These are phyloP conservation scores for Nakaseomyces sp. DNA, from an alignment of 1,139 yeast species.

Conservation along the genomic window DNA sequence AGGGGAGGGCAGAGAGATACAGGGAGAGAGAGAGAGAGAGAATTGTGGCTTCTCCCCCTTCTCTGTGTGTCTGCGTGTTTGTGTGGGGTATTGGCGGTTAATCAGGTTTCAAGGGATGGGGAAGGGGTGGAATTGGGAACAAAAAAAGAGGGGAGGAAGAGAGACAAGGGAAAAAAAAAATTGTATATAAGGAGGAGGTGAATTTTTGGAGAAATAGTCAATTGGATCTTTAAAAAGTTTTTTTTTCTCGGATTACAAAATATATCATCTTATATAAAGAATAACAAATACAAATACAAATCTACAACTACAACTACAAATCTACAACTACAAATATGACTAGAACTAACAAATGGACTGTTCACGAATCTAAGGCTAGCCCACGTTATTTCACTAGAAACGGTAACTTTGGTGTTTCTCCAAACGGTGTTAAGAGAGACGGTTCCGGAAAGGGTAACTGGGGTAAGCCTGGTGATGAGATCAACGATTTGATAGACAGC, in stretches of 20 bases:
- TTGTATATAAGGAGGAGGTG: too few relatives aligned
- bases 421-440: slow-evolving; percentile 68
- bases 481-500: slow-evolving; percentile 39
- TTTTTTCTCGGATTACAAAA: not conserved
- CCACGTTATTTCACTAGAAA: slow-evolving; percentile 71
- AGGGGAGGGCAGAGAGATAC: too few relatives aligned
- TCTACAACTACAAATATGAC: slow-evolving; percentile 39
- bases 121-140: not conserved
- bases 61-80: too few relatives aligned
- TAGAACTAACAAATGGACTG: slow-evolving; percentile 76
- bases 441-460: slow-evolving; percentile 80
- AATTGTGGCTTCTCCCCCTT: too few relatives aligned
- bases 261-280: not conserved
- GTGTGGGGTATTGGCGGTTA: not conserved
- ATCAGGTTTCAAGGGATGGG: not conserved
- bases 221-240: not conserved
- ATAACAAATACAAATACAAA: slow-evolving; percentile 4
- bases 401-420: slow-evolving; percentile 58
- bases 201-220: too few relatives aligned
- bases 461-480: slow-evolving; percentile 65
- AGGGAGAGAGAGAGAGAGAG: too few relatives aligned
- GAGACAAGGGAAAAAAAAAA: not conserved
- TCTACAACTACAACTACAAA: not conserved
- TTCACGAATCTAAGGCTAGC: slow-evolving; percentile 49
- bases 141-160: not conserved